These are phyloP conservation scores for Parmales sp. DNA, from an alignment of 108 stramenopile species.

Conservation along the genomic window DNA sequence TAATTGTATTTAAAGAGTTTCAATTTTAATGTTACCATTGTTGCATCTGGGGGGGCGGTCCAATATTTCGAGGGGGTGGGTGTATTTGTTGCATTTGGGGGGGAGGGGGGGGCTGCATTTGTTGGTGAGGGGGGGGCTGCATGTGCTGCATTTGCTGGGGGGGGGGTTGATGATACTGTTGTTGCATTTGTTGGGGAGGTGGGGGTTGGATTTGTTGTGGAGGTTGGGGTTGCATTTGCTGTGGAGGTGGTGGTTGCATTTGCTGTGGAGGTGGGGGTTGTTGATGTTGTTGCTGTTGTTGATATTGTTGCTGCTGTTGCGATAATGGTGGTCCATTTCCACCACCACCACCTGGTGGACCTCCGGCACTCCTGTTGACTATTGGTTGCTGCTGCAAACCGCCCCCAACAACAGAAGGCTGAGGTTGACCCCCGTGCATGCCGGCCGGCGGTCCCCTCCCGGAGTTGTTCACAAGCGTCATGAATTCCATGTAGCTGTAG, in stretches of 20 bases:
- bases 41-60: not conserved
- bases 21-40: not conserved
- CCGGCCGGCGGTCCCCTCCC: not conserved
- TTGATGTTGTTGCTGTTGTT: not conserved
- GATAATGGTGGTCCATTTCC: not conserved
- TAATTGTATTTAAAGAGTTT: no score
- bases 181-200: not conserved
- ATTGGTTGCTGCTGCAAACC: no score
- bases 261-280: not conserved
- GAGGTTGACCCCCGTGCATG: not conserved
- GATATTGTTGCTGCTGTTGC: not conserved
- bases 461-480: constrained; percentile 46
- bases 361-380: not conserved
- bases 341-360: not conserved
- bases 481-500: constrained; percentile 77
- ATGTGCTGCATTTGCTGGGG: not conserved
- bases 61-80: not conserved
- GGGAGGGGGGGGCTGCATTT: not conserved
- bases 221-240: not conserved
- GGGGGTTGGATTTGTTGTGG: not conserved
- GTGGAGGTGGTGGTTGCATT: not conserved
- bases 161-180: not conserved
- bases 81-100: not conserved
- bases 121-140: not conserved
- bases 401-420: not conserved